Evolutionary conservation across 768 basidiomycete genomes (phyloP).

Genomic region (Clitopilus passeckerianus): DNA sequence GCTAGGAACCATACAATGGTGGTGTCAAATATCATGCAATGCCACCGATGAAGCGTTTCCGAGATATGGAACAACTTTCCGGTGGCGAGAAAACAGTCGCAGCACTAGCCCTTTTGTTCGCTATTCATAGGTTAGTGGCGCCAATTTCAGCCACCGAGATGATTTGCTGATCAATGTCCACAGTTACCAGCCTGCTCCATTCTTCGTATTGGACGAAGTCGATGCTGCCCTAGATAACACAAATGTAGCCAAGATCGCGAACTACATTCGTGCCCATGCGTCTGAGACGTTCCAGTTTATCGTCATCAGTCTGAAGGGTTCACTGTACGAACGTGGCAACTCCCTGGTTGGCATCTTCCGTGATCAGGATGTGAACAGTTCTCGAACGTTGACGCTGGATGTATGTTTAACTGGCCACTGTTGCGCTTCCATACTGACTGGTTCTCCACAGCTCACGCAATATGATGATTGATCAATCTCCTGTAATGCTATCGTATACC

Average conservation of each 20-base stretch:
- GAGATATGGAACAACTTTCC: conserved; percentile 98
- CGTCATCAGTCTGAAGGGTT: conserved; percentile 94
- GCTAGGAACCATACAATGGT: conserved; percentile 56
- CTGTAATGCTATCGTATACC: background rate
- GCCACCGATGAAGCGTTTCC: conserved; percentile 99
- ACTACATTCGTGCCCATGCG: conserved; percentile 84
- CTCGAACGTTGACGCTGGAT: conserved; percentile 87
- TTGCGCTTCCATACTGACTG: background rate
- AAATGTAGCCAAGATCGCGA: conserved; percentile 95
- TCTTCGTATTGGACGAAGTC: conserved; percentile 98
- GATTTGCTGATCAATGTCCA: background rate
- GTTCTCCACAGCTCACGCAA: conserved; percentile 11
- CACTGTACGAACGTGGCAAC: conserved; percentile 85
- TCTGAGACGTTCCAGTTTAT: conserved; percentile 90
- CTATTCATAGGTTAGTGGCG: conserved; percentile 78
- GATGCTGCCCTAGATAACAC: conserved; percentile 98
- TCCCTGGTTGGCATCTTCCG: conserved; percentile 93
- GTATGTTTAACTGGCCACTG: conserved; percentile 29
- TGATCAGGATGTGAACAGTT: conserved; percentile 92
- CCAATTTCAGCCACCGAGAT: background rate
- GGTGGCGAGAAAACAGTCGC: conserved; percentile 99
- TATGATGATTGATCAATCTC: conserved; percentile 12
- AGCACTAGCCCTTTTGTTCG: conserved; percentile 92
- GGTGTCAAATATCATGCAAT: conserved; percentile 99
- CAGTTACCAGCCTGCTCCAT: conserved; percentile 91